A percentile compares a stretch with the other conserved stretches of the same genome.
These are phyloP conservation scores for Pythium plurisporium DNA, from an alignment of 352 stramenopile genomes.

Conservation along the genomic window DNA sequence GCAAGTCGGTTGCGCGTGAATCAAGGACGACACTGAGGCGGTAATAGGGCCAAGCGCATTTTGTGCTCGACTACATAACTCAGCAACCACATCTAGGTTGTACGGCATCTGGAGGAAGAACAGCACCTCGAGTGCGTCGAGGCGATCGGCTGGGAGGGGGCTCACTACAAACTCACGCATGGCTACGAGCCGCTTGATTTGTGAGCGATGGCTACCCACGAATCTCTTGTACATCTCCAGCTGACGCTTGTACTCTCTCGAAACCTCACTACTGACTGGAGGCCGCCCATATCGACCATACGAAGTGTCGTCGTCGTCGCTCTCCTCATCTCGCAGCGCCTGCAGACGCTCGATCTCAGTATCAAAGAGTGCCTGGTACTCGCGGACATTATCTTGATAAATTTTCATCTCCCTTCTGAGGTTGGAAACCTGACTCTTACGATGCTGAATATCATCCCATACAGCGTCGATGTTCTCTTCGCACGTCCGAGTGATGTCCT, in stretches of 20 bases:
- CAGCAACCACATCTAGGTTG: constrained; percentile 40
- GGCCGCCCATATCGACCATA: not conserved
- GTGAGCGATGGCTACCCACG: not conserved
- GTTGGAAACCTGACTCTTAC: not conserved
- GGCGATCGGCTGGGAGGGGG: constrained; percentile 27
- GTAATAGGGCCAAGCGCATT: constrained; percentile 22
- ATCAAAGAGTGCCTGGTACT: not conserved
- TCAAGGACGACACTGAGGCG: not conserved
- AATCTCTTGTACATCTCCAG: not conserved
- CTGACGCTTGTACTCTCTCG: no score
- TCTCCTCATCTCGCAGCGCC: not conserved
- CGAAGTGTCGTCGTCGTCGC: no score
- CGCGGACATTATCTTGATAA: not conserved
- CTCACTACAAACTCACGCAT: constrained; percentile 30
- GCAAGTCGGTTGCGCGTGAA: not conserved
- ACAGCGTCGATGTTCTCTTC: not conserved
- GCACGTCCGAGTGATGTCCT: constrained; percentile 2
- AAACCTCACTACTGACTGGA: not conserved
- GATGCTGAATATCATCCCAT: not conserved
- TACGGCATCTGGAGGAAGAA: constrained; percentile 30
- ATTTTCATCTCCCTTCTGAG: not conserved
- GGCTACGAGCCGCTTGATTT: not conserved
- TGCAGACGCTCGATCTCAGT: not conserved
- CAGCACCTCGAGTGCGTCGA: constrained; percentile 30
- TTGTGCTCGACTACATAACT: constrained; percentile 36